Conservation (phyloP, 331 rosid species). For the Rosa hybrid region DNA sequence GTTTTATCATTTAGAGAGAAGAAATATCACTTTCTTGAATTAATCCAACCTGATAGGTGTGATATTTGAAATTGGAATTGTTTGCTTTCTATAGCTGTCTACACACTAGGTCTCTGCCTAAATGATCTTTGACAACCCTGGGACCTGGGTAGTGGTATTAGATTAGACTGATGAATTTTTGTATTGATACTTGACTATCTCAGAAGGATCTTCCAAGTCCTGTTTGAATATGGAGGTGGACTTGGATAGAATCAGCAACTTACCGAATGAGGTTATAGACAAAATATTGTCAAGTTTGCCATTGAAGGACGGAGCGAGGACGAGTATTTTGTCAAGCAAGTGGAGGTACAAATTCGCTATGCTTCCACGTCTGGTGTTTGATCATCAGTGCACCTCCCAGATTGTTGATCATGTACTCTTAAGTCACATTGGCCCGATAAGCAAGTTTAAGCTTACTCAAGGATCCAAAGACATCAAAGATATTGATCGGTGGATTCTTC, state of each 20-base stretch:
- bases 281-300: constrained; percentile 24
- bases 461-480: constrained; percentile 28
- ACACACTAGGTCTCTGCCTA: no score
- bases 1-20: no score
- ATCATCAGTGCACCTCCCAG: not conserved
- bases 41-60: no score
- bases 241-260: constrained; percentile 41
- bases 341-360: constrained; percentile 63
- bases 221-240: constrained; percentile 17
- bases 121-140: no score
- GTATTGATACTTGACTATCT: constrained; percentile 10
- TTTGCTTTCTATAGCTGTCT: no score
- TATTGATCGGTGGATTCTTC: constrained; percentile 54
- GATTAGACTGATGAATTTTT: no score
- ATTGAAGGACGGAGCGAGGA: constrained; percentile 47
- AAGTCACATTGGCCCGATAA: constrained; percentile 53
- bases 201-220: constrained; percentile 26
- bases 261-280: constrained; percentile 47
- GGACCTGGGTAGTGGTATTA: no score
- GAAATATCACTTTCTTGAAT: no score
- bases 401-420: constrained; percentile 60
- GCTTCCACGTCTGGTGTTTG: constrained; percentile 49
- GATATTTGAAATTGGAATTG: no score
- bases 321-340: constrained; percentile 51
- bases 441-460: constrained; percentile 48